phyloP scores from a whole-genome alignment of 257 asterid genomes.

The Lithospermum erythrorhizon region DNA sequence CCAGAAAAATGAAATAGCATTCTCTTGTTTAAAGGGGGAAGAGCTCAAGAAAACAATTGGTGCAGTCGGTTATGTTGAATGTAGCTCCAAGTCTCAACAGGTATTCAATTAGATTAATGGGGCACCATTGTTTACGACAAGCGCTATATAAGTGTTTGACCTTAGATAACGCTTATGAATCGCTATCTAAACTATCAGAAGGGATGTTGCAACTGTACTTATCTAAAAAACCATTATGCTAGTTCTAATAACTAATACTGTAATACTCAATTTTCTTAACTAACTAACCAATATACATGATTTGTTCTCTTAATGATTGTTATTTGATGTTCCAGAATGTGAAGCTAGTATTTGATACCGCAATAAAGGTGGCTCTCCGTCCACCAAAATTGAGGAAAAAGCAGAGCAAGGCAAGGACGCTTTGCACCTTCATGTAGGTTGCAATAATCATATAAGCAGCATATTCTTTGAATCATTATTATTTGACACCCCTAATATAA shows the following conservation, averaged over 20 bases:
- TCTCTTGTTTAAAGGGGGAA: constrained; percentile 44
- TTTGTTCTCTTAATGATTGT: neutral
- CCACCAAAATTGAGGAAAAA: constrained; percentile 72
- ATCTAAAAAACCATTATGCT: too few species aligned
- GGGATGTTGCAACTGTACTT: too few species aligned
- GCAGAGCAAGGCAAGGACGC: constrained; percentile 31
- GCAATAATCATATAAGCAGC: neutral
- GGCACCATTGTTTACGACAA: too few species aligned
- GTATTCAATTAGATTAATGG: constrained; percentile 17
- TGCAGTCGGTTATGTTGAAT: constrained; percentile 75
- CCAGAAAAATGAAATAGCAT: neutral
- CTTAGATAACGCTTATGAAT: too few species aligned
- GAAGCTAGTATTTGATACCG: constrained; percentile 68
- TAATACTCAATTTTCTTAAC: too few species aligned
- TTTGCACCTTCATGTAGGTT: constrained; percentile 29
- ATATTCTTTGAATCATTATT: too few species aligned
- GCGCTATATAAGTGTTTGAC: too few species aligned
- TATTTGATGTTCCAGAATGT: constrained; percentile 47
- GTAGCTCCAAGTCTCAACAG: constrained; percentile 91
- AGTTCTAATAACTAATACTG: too few species aligned
- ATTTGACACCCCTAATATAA: too few species aligned
- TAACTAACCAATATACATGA: too few species aligned
- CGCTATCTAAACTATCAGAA: too few species aligned
- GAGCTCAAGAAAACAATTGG: constrained; percentile 71
- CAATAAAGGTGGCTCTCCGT: constrained; percentile 69